Conservation (phyloP, 345 rosid species). For the Cardamine resedifolia region DNA sequence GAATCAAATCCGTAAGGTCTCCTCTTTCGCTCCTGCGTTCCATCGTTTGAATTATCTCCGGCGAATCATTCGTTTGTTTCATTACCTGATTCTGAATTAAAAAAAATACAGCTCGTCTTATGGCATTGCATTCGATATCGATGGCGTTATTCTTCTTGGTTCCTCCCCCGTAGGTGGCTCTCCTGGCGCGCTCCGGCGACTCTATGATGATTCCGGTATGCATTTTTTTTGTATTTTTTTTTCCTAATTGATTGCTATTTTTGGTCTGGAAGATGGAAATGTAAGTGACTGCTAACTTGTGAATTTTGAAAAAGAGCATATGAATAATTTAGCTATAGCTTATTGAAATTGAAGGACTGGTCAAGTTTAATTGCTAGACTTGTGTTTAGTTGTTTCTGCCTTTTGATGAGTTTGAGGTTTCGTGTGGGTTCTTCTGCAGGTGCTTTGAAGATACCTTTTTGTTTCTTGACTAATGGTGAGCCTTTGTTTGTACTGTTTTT, state of each 20-base stretch:
- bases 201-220: slow-evolving; percentile 57
- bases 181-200: slow-evolving; percentile 53
- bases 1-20: slow-evolving; percentile 32
- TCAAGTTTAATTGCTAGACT: too few species aligned
- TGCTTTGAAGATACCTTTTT: slow-evolving; percentile 66
- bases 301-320: neutral
- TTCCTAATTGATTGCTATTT: neutral
- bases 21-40: neutral
- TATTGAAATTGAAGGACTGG: too few species aligned
- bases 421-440: slow-evolving; percentile 42
- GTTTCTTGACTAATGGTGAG: slow-evolving; percentile 84
- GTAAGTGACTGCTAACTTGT: neutral
- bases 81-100: neutral
- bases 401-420: neutral
- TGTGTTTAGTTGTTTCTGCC: neutral
- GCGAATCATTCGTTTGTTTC: neutral
- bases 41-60: neutral
- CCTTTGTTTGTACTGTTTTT: neutral
- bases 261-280: neutral
- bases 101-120: slow-evolving; percentile 47
- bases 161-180: slow-evolving; percentile 74
- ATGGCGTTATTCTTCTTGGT: slow-evolving; percentile 81
- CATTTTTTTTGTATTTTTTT: neutral
- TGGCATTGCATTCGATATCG: slow-evolving; percentile 87
- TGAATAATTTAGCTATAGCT: too few species aligned